phyloP scores from a whole-genome alignment of 2,329 filamentous ascomycete species.

The Penicillium sp. region DNA sequence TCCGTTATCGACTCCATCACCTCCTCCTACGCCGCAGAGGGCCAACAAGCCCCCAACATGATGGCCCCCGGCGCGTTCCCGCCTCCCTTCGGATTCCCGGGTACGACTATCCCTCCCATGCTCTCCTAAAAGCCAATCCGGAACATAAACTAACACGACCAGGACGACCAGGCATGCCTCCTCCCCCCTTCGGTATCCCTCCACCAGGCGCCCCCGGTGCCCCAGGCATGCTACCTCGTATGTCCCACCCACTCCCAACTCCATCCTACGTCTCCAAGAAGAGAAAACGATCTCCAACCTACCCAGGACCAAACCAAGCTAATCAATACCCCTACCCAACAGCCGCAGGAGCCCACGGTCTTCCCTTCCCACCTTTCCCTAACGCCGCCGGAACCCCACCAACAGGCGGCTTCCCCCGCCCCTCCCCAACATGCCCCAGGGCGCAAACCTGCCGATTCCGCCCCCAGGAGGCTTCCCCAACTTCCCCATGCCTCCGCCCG shows the following conservation, averaged over 20 bases:
- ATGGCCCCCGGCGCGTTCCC: conserved; percentile 54
- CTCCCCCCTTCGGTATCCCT: conserved; percentile 60
- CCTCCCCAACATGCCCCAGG: conserved; percentile 43
- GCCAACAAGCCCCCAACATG: conserved; percentile 80
- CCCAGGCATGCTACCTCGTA: conserved; percentile 55
- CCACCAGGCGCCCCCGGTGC: conserved; percentile 43
- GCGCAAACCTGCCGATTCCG: conserved; percentile 47
- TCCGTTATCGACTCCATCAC: conserved; percentile 98
- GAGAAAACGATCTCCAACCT: neutral
- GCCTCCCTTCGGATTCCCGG: conserved; percentile 65
- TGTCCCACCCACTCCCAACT: conserved; percentile 29
- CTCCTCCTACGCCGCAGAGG: conserved; percentile 89
- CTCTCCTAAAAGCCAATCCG: neutral
- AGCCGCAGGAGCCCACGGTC: conserved; percentile 58
- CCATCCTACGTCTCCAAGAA: neutral
- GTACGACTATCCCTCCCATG: conserved; percentile 37
- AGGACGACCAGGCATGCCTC: conserved; percentile 47
- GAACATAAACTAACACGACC: neutral
- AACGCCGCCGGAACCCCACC: conserved; percentile 38
- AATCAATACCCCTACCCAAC: conserved; percentile 19
- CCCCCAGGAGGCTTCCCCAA: conserved; percentile 43
- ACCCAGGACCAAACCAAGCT: neutral
- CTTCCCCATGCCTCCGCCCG: conserved; percentile 28
- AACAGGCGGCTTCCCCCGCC: conserved; percentile 37
- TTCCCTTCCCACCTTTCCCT: conserved; percentile 54